phyloP scores from a whole-genome alignment of 2,329 filamentous ascomycete genomes.

The Xylaria sp. region DNA sequence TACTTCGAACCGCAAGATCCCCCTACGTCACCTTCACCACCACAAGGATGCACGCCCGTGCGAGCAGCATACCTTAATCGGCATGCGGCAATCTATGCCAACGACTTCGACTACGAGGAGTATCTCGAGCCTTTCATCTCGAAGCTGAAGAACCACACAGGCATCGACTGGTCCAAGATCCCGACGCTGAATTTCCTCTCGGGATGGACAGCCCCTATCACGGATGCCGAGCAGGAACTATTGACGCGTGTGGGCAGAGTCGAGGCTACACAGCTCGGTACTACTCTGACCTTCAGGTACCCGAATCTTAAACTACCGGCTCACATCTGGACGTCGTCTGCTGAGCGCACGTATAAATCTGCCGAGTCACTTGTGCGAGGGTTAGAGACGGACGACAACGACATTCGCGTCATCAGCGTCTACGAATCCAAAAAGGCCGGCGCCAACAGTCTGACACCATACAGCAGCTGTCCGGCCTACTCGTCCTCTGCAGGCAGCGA shows the following conservation, averaged over 20 bases:
- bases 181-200: constrained; percentile 66
- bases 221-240: constrained; percentile 67
- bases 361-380: constrained; percentile 69
- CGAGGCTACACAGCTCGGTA: constrained; percentile 69
- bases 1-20: constrained; percentile 68
- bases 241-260: constrained; percentile 70
- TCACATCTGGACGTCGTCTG: constrained; percentile 71
- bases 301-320: constrained; percentile 62
- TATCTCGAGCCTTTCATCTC: constrained; percentile 67
- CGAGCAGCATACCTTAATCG: constrained; percentile 67
- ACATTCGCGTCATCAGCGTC: constrained; percentile 65
- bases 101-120: constrained; percentile 67
- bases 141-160: constrained; percentile 68
- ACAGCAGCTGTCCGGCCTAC: constrained; percentile 73
- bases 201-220: constrained; percentile 67
- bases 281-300: constrained; percentile 69
- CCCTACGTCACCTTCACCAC: constrained; percentile 55
- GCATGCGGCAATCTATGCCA: constrained; percentile 70
- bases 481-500: constrained; percentile 66
- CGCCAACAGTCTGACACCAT: constrained; percentile 71
- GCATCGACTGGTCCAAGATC: constrained; percentile 66
- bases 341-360: constrained; percentile 69
- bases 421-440: constrained; percentile 67
- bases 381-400: constrained; percentile 62
- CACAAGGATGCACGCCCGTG: constrained; percentile 62